A percentile compares a stretch with the other conserved stretches of the same genome.
phyloP scores from a whole-genome alignment of 805 yeast genomes.

The Kazachstania martiniae region DNA sequence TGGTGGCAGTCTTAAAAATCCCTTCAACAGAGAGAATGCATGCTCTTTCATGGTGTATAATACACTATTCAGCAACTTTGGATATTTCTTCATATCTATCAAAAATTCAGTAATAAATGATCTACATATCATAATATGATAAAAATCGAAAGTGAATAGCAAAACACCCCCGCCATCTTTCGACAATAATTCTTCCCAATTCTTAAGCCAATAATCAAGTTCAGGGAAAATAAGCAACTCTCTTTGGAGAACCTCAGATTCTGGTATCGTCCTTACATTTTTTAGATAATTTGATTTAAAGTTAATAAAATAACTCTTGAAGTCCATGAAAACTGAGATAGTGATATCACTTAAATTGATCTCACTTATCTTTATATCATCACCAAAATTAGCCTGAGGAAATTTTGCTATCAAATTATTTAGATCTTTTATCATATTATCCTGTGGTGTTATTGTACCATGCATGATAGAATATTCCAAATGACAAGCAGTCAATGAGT shows the following conservation, averaged over 20 bases:
- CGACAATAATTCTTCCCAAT: conserved; percentile 36
- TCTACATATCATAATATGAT: conserved; percentile 34
- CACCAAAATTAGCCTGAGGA: conserved; percentile 43
- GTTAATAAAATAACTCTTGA: conserved; percentile 16
- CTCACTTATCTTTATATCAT: conserved; percentile 43
- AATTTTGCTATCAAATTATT: conserved; percentile 35
- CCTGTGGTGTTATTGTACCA: conserved; percentile 28
- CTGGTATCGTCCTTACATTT: too few species aligned
- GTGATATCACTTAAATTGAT: conserved; percentile 33
- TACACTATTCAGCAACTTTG: conserved; percentile 21
- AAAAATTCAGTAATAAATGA: conserved; percentile 25
- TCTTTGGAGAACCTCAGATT: too few species aligned
- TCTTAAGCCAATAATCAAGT: conserved; percentile 35
- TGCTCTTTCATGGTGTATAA: conserved; percentile 35
- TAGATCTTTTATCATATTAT: conserved; percentile 26
- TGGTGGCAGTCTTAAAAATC: conserved; percentile 35
- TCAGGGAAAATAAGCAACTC: conserved; percentile 21
- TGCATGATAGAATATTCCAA: conserved; percentile 40
- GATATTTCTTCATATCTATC: conserved; percentile 14
- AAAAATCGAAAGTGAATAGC: conserved; percentile 38
- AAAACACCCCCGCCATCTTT: conserved; percentile 41
- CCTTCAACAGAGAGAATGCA: conserved; percentile 35
- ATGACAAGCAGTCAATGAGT: conserved; percentile 41
- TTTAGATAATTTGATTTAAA: conserved; percentile 2
- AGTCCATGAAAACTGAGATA: conserved; percentile 20